Percentiles rank a stretch among this genome's conserved stretches.
Conservation (phyloP, 2,329 filamentous ascomycete genomes). For the Akanthomyces lecanii region DNA sequence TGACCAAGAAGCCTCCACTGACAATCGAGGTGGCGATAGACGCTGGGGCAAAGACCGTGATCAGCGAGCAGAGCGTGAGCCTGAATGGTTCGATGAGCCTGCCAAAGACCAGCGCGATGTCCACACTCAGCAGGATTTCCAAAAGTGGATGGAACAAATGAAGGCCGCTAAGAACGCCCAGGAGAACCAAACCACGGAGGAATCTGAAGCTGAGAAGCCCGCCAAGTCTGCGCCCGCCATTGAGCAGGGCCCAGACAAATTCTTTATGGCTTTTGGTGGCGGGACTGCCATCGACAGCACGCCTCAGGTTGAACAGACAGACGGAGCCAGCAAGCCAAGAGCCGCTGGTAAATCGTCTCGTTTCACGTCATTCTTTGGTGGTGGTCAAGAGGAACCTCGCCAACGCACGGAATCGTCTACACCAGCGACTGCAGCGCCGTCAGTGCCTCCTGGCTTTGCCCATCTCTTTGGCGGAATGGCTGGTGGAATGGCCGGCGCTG, state of each 20-base stretch:
- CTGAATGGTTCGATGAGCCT: slow-evolving; percentile 83
- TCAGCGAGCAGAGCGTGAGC: slow-evolving; percentile 67
- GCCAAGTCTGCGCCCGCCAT: slow-evolving; percentile 58
- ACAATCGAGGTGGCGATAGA: slow-evolving; percentile 43
- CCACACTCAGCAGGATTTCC: slow-evolving; percentile 86
- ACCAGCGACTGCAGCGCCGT: slow-evolving; percentile 24
- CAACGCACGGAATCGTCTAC: slow-evolving; percentile 47
- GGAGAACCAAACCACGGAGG: slow-evolving; percentile 28
- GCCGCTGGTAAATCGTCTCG: slow-evolving; percentile 65
- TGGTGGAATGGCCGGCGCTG: slow-evolving; percentile 1
- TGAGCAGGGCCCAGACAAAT: slow-evolving; percentile 69
- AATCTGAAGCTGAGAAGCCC: slow-evolving; percentile 46
- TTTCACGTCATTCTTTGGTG: slow-evolving; percentile 74
- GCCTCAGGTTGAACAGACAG: slow-evolving; percentile 46
- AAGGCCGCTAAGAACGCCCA: slow-evolving; percentile 56
- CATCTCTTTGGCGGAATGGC: slow-evolving; percentile 8
- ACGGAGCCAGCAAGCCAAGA: slow-evolving; percentile 50
- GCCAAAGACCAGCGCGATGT: slow-evolving; percentile 64
- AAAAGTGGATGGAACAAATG: slow-evolving; percentile 92
- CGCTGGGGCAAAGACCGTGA: slow-evolving; percentile 51
- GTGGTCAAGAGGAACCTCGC: slow-evolving; percentile 47
- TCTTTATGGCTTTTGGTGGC: slow-evolving; percentile 60
- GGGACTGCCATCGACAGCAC: slow-evolving; percentile 43
- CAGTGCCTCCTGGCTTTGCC: slow-evolving; percentile 15
- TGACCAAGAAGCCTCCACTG: slow-evolving; percentile 37